Evolutionary conservation across 192 early-diverging fungal genomes (phyloP), one percentile per base, ranked within the genome.

Genomic region (Rhizophlyctis rosea): DNA sequence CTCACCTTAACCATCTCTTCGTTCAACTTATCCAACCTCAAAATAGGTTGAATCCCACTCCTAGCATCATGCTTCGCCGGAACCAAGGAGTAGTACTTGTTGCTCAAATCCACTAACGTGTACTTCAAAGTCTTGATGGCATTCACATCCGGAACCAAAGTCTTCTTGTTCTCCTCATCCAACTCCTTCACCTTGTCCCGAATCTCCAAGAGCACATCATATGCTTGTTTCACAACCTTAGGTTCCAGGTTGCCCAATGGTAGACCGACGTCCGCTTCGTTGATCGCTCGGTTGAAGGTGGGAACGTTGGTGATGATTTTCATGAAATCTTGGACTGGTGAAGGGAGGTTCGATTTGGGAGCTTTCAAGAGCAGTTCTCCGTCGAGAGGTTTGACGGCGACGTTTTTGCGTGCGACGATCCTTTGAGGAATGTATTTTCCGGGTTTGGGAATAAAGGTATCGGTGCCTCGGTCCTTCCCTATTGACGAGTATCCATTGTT

Each of bases 221-320:
- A 56, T 9, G 65, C 73, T 58, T 56, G 21, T 35, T 59, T 7
- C 1, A 75, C 57, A 18, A 55, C 47, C 4, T 59, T 51, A 39
- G 32, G 30, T 5, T 68, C 69, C 7, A 68, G 24, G 29, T 47
- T 58, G 23, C 73, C 73, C 28, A 71, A 39, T 24, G 58, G 56
- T 5, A 71, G 57, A 3, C 32, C 34, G 28, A 52, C 34, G 28
- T 53, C 33, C 5, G 21, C 11, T 23, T 67, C 65, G 3, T 5
- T 16, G 3, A 57, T 24, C 4, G 50, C 31, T 9, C 34, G 47
- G 23, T 65, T 60, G 34, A 72, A 27, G 13, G 51, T 51, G 3
- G 59, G 54, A 28, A 75, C 47, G 34, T 75, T 59, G 24, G 69
- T n/a, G 50, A 74, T 67, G 49, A 70, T 65, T 23, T 47, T 5